A percentile compares a stretch with the other conserved stretches of the same genome.
phyloP scores from a whole-genome alignment of 257 asterid genomes.

The Gardenia jasminoides region DNA sequence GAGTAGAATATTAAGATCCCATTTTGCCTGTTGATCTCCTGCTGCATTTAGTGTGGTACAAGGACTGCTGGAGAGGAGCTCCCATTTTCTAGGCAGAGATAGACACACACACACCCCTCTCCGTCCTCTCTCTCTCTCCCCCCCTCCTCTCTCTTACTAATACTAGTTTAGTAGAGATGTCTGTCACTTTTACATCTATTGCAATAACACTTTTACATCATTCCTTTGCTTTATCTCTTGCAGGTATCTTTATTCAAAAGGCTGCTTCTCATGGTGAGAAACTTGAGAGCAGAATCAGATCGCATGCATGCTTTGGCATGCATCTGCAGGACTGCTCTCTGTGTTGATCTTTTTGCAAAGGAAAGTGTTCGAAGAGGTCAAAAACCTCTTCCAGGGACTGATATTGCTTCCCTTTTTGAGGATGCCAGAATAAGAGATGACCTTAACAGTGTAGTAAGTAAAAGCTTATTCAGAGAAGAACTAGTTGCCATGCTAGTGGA shows the following conservation, averaged over 20 bases:
- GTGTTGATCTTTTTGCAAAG: constrained; percentile 89
- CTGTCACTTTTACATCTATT: background rate
- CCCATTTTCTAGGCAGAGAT: no score
- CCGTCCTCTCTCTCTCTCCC: no score
- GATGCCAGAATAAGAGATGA: constrained; percentile 71
- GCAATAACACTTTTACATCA: background rate
- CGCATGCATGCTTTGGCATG: constrained; percentile 96
- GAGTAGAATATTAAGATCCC: background rate
- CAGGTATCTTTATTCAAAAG: constrained; percentile 83
- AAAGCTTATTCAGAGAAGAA: constrained; percentile 88
- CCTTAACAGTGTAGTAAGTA: constrained; percentile 72
- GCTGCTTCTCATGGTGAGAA: constrained; percentile 89
- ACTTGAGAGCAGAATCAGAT: constrained; percentile 92
- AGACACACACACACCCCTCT: no score
- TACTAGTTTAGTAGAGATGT: background rate
- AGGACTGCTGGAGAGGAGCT: background rate
- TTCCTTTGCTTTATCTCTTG: constrained; percentile 16
- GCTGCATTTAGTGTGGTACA: background rate
- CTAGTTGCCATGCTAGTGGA: constrained; percentile 87
- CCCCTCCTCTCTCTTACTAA: no score
- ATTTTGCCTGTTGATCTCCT: no score
- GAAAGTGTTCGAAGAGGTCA: constrained; percentile 89
- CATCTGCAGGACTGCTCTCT: constrained; percentile 89
- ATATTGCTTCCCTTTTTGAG: constrained; percentile 81
- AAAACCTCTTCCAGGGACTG: constrained; percentile 85